Evolutionary conservation across 108 stramenopile genomes (phyloP), one percentile per base, ranked within the genome.

Genomic region (Skeletonema tropicum): DNA sequence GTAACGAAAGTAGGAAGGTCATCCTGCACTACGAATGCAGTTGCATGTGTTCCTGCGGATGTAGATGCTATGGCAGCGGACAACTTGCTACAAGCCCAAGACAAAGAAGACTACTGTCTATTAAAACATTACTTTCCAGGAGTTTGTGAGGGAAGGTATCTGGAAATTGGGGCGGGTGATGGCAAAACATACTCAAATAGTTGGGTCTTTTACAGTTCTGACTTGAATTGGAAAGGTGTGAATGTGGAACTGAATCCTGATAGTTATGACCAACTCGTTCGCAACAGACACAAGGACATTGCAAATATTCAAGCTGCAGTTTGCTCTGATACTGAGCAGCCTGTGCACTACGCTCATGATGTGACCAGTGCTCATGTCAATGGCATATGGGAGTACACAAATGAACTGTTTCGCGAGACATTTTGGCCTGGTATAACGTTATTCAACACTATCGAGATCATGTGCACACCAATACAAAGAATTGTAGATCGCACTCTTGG

Each of bases 261-360:
- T 33, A 75, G 55, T 26, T 80, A 75, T 21, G 31, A 64, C 2
- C 17, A 69, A 32, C 79, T 80, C 6, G 46, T 55, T 26, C 65
- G 23, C 21, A 80, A 80, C 23, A 66, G 79, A 17, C 74, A 55
- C 2, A n/a, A 70, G 1, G 79, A 80, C 26, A 61, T 80, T 35
- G 74, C 74, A 4, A 80, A 80, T 52, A 64, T 80, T 17, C 74
- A 80, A 23, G 74, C 79, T 15, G 79, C 79, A 12, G 79, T 80
- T 19, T 80, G 79, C 61, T 75, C 74, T 6, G 75, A 70, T 33
- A 17, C 61, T 6, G 66, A 74, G 39, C 30, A 55, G 29, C 58
- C 78, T 29, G 74, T 80, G 3, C 79, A 80, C 19, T 80, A 70
- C 41, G 74, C 57, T 26, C 60, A 58, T 31, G 68, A 30, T 38